Evolutionary conservation across 176 grass and related monocot genomes (phyloP).

Genomic region (Rhynchospora tenuis): DNA sequence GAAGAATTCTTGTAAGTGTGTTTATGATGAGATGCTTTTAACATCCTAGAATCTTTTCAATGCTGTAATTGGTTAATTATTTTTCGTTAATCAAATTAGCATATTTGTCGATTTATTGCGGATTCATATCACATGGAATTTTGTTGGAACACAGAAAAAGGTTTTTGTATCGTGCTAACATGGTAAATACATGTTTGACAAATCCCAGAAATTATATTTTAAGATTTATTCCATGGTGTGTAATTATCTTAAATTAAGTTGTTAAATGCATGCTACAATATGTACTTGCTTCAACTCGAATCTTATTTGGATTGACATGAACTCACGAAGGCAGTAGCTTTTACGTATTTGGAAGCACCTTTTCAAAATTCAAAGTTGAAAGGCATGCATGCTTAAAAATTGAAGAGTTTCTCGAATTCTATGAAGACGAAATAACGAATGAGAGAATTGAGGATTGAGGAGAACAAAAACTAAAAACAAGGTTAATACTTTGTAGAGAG

Average conservation of each 20-base stretch:
- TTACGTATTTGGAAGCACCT: neutral
- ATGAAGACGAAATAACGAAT: neutral
- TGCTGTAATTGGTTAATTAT: neutral
- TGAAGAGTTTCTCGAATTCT: slow-evolving; percentile 20
- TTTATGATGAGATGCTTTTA: neutral
- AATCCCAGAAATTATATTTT: neutral
- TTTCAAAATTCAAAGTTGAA: neutral
- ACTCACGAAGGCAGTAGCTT: neutral
- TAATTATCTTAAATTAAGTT: neutral
- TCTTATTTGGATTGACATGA: neutral
- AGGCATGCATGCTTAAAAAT: neutral
- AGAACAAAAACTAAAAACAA: slow-evolving; percentile 30
- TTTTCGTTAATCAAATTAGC: neutral
- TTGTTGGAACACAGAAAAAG: neutral
- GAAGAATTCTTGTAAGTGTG: neutral
- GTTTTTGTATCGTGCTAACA: neutral
- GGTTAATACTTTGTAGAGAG: neutral
- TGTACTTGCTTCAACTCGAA: neutral
- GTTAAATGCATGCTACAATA: neutral
- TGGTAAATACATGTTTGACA: neutral
- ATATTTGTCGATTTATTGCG: neutral
- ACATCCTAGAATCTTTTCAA: neutral
- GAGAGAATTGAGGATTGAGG: neutral
- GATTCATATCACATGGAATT: neutral
- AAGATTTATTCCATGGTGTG: neutral